A percentile compares a stretch with the other conserved stretches of the same genome.
Conservation (phyloP, 1,139 yeast species). For the Nakaseomyces kungkrabaensis region DNA sequence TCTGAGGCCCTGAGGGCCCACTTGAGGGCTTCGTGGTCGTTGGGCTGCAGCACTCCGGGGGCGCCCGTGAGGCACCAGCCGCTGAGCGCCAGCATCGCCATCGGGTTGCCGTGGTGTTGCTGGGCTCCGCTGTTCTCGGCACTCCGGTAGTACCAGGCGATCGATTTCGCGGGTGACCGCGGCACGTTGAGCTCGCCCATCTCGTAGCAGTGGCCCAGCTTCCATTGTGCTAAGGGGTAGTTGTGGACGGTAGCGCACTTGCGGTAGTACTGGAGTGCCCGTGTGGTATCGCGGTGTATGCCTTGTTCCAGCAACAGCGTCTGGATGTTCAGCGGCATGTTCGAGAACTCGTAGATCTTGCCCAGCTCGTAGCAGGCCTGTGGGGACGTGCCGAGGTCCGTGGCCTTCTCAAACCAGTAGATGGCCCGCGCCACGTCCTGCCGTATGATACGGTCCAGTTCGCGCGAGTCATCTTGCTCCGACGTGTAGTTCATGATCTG, state of each 20-base stretch:
- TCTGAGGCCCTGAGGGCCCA: conserved; percentile 62
- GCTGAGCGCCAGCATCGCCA: conserved; percentile 79
- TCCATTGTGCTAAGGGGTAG: conserved; percentile 75
- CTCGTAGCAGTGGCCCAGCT: conserved; percentile 80
- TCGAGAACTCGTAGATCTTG: conserved; percentile 56
- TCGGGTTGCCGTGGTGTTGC: conserved; percentile 48
- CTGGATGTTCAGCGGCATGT: conserved; percentile 13
- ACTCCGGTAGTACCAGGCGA: conserved; percentile 73
- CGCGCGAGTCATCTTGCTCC: conserved; percentile 27
- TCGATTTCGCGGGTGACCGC: conserved; percentile 60
- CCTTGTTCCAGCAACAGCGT: conserved; percentile 13
- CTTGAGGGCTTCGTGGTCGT: conserved; percentile 69
- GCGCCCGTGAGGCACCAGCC: conserved; percentile 91
- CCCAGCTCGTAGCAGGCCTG: conserved; percentile 61
- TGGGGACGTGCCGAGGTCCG: conserved; percentile 33
- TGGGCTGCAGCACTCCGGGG: conserved; percentile 55
- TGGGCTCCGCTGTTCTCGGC: conserved; percentile 33
- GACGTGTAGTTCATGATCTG: conserved; percentile 11
- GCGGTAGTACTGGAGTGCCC: conserved; percentile 59
- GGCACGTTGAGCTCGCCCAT: conserved; percentile 66
- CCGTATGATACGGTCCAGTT: conserved; percentile 26
- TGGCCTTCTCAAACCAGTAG: conserved; percentile 49
- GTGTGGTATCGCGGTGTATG: conserved; percentile 36
- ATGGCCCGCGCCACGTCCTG: conserved; percentile 37
- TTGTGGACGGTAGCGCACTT: conserved; percentile 62